Conservation (phyloP, 108 stramenopile species). For the Fragilariopsis cylindrus region DNA sequence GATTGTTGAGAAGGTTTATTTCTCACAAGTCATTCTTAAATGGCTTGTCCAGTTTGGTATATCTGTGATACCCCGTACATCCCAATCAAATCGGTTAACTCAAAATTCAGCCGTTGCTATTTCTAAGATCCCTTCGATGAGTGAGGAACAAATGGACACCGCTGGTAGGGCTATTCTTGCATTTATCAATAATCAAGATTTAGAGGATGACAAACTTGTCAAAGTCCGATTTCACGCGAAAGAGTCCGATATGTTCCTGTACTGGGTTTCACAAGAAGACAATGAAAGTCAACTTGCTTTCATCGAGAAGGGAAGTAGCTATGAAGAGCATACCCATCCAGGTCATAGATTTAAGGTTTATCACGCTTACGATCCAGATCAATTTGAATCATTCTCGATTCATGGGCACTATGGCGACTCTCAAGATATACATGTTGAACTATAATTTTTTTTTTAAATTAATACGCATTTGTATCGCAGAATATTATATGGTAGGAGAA, state of each 20-base stretch:
- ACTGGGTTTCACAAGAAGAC: slow-evolving; percentile 47
- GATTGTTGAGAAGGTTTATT: slow-evolving; percentile 17
- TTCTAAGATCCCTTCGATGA: slow-evolving; percentile 32
- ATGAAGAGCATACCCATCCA: slow-evolving; percentile 43
- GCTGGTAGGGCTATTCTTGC: slow-evolving; percentile 44
- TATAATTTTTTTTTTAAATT: slow-evolving; percentile 15
- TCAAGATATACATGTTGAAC: slow-evolving; percentile 42
- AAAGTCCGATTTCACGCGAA: slow-evolving; percentile 46
- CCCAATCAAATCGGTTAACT: slow-evolving; percentile 21
- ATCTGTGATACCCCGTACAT: slow-evolving; percentile 50
- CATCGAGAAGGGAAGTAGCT: slow-evolving; percentile 37
- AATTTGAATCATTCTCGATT: slow-evolving; percentile 30
- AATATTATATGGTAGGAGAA: no score
- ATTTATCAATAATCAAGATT: slow-evolving; percentile 46
- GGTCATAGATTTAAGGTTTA: slow-evolving; percentile 52
- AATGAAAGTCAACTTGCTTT: slow-evolving; percentile 32
- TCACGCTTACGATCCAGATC: slow-evolving; percentile 36
- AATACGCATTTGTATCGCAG: no score
- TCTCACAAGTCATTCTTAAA: slow-evolving; percentile 31
- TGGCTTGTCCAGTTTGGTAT: slow-evolving; percentile 43
- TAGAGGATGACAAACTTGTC: slow-evolving; percentile 50
- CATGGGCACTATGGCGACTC: slow-evolving; percentile 36
- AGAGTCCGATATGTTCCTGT: slow-evolving; percentile 43
- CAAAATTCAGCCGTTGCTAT: slow-evolving; percentile 41
- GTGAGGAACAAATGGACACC: slow-evolving; percentile 28